phyloP scores from a whole-genome alignment of 176 grass and related monocot genomes.

The Lolium rigidum region DNA sequence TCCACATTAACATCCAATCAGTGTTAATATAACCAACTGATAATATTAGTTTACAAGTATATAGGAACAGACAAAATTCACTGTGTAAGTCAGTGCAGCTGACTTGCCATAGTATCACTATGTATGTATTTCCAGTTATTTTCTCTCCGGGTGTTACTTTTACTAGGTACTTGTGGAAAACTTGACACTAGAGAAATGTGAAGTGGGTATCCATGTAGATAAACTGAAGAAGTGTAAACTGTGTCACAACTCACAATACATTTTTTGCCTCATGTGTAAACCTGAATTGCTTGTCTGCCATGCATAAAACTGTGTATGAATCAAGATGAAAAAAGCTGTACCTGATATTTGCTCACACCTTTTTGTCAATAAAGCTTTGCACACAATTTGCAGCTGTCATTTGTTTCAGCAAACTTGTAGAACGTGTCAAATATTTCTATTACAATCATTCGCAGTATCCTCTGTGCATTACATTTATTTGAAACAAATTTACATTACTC shows the following conservation, averaged over 20 bases:
- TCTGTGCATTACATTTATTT: constrained; percentile 34
- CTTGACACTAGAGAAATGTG: background rate
- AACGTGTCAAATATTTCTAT: constrained; percentile 28
- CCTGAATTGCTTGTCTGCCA: background rate
- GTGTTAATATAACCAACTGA: background rate
- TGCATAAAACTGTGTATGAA: background rate
- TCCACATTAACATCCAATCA: background rate
- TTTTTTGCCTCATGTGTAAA: background rate
- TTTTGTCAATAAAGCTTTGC: constrained; percentile 26
- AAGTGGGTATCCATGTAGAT: background rate
- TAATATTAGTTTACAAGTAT: constrained; percentile 11
- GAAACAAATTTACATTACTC: constrained; percentile 43
- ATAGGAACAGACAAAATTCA: background rate
- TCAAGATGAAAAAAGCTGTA: background rate
- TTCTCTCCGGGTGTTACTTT: constrained; percentile 30
- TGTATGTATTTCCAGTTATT: background rate
- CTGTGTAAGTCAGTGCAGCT: constrained; percentile 6
- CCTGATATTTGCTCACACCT: background rate
- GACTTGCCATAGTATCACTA: background rate
- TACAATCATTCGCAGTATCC: constrained; percentile 26
- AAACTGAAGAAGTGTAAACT: background rate
- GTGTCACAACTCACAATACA: background rate
- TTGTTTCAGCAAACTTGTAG: constrained; percentile 32
- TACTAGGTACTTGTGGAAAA: background rate
- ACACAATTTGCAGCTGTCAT: constrained; percentile 33